phyloP scores from a whole-genome alignment of 2,329 filamentous ascomycete genomes.

The Laburnicola sp. region DNA sequence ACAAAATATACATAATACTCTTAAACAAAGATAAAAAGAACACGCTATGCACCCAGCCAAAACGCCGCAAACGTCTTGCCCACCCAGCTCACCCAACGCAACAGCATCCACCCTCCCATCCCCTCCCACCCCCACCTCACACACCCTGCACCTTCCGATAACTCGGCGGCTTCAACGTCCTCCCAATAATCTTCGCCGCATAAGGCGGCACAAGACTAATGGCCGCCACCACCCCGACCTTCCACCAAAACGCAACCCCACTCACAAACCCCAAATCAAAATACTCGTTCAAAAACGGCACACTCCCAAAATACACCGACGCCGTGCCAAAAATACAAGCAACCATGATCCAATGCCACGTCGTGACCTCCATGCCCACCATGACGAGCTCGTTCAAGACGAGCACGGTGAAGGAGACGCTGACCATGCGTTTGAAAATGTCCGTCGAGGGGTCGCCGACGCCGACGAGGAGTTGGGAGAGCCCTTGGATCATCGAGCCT shows the following conservation, averaged over 20 bases:
- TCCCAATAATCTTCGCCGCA: constrained; percentile 78
- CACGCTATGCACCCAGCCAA: background rate
- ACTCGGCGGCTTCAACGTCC: constrained; percentile 86
- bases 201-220: constrained; percentile 86
- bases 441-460: constrained; percentile 53
- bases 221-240: constrained; percentile 75
- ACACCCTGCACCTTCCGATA: constrained; percentile 88
- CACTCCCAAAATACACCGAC: constrained; percentile 73
- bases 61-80: background rate
- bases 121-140: constrained; percentile 33
- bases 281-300: constrained; percentile 87
- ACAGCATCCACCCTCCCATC: no score
- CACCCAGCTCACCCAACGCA: no score
- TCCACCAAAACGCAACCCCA: constrained; percentile 84
- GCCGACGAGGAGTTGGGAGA: constrained; percentile 83
- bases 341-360: constrained; percentile 95
- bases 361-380: constrained; percentile 95
- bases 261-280: constrained; percentile 82
- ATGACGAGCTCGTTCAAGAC: constrained; percentile 94
- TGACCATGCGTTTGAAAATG: constrained; percentile 67
- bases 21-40: background rate
- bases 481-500: constrained; percentile 91
- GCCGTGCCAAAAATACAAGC: constrained; percentile 80
- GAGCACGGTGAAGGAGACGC: constrained; percentile 87
- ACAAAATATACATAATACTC: no score